phyloP scores from a whole-genome alignment of 176 grass and related monocot genomes.

The Musa beccarii region DNA sequence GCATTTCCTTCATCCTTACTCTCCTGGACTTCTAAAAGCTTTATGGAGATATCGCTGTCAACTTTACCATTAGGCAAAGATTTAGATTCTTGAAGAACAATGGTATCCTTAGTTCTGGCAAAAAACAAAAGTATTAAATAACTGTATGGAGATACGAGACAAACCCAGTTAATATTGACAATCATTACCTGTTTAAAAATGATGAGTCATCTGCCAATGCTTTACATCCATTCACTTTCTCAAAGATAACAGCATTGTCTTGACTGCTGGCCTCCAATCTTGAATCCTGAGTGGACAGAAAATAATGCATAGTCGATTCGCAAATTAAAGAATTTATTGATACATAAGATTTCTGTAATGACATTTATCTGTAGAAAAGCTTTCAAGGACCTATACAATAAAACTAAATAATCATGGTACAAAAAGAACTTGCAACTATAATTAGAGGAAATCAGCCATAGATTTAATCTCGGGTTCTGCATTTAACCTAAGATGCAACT shows the following conservation, averaged over 20 bases:
- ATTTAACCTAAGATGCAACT: too few species aligned
- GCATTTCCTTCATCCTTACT: constrained; percentile 39
- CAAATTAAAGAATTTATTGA: background rate
- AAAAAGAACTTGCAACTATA: too few species aligned
- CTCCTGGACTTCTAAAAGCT: constrained; percentile 31
- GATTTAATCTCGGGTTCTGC: too few species aligned
- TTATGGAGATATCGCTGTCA: constrained; percentile 39
- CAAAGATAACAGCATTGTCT: constrained; percentile 39
- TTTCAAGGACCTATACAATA: too few species aligned
- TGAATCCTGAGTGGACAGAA: constrained; percentile 38
- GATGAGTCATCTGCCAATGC: constrained; percentile 38
- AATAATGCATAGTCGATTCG: background rate
- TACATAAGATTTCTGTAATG: too few species aligned
- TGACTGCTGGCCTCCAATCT: constrained; percentile 55
- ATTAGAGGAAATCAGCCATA: too few species aligned
- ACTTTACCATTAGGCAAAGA: constrained; percentile 29
- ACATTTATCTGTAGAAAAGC: too few species aligned
- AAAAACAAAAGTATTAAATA: constrained; percentile 7
- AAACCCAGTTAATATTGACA: constrained; percentile 14
- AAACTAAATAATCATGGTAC: too few species aligned
- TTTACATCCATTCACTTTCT: constrained; percentile 54
- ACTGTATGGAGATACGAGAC: constrained; percentile 7
- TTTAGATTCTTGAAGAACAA: constrained; percentile 31
- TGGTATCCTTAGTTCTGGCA: constrained; percentile 34
- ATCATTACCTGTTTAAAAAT: constrained; percentile 48